These are phyloP conservation scores for Rhizopogon vinicolor DNA, from an alignment of 768 basidiomycete species.

Conservation along the genomic window DNA sequence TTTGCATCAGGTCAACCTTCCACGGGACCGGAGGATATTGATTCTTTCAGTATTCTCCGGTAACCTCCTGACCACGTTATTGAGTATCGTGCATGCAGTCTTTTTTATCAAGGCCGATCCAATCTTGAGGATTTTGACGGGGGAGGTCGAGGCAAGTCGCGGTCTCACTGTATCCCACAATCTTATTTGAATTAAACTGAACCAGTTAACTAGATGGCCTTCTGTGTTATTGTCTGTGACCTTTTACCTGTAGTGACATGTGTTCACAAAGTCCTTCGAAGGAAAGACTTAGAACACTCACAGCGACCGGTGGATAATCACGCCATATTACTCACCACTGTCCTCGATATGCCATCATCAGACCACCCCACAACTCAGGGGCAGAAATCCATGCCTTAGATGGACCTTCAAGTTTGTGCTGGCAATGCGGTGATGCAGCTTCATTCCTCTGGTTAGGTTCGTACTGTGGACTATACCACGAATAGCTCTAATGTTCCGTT, in stretches of 20 bases:
- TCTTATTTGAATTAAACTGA: not conserved
- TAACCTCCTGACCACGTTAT: conserved; percentile 4
- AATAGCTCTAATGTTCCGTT: not conserved
- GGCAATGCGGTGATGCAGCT: not conserved
- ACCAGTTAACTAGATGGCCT: conserved; percentile 6
- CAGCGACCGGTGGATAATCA: not conserved
- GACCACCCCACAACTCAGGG: not conserved
- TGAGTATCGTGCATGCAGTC: conserved; percentile 2
- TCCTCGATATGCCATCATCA: not conserved
- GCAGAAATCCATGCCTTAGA: not conserved
- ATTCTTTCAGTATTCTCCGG: conserved; percentile 7
- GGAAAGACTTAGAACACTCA: conserved; percentile 1
- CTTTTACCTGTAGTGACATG: conserved; percentile 13
- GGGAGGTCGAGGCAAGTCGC: conserved; percentile 10
- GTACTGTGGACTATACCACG: not conserved
- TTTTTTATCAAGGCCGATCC: conserved; percentile 4
- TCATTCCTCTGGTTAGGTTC: not conserved
- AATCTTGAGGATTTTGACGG: conserved; percentile 3
- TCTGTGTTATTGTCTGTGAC: conserved; percentile 12
- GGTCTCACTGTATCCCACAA: not conserved
- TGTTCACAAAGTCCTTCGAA: conserved; percentile 6
- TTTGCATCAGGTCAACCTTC: conserved; percentile 4
- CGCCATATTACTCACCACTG: conserved; percentile 4
- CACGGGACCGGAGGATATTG: conserved; percentile 4
- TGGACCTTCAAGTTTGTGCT: too few species aligned